Percentiles rank a stretch among this genome's conserved stretches.
Evolutionary conservation across 139 green algal species (phyloP).

Genomic region (Chlorella sorokiniana): DNA sequence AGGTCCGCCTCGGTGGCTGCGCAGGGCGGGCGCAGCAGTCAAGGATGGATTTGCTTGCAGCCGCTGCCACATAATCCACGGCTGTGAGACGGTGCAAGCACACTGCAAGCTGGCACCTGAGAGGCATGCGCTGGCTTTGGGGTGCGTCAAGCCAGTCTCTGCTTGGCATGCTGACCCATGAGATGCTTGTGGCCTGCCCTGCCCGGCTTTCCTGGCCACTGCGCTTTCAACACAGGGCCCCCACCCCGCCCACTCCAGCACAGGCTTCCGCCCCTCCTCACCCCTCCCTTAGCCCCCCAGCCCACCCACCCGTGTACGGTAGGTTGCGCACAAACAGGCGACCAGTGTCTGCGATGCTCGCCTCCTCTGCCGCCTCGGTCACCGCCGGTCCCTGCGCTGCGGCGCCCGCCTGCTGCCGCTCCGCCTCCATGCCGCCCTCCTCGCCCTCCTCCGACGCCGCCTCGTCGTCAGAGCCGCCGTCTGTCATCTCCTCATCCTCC

Average conservation of each 20-base stretch:
- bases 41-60: not conserved
- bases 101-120: too few relatives aligned
- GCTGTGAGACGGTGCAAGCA: too few relatives aligned
- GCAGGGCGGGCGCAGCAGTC: not conserved
- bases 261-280: too few relatives aligned
- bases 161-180: too few relatives aligned
- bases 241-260: too few relatives aligned
- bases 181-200: too few relatives aligned
- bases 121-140: too few relatives aligned
- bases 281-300: not conserved
- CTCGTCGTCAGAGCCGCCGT: not conserved
- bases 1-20: constrained; percentile 86
- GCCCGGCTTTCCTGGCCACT: too few relatives aligned
- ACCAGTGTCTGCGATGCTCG: constrained; percentile 66
- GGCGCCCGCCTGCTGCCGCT: constrained; percentile 16
- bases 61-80: too few relatives aligned
- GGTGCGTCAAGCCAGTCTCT: too few relatives aligned
- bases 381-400: not conserved
- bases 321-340: constrained; percentile 97
- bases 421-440: not conserved
- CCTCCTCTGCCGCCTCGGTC: constrained; percentile 4
- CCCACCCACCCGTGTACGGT: constrained; percentile 61
- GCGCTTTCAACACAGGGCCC: too few relatives aligned
- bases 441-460: not conserved
- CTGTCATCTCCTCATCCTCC: constrained; percentile 26